These are phyloP conservation scores for Thermothielavioides terrestris DNA, from an alignment of 495 filamentous ascomycete genomes.

Conservation along the genomic window DNA sequence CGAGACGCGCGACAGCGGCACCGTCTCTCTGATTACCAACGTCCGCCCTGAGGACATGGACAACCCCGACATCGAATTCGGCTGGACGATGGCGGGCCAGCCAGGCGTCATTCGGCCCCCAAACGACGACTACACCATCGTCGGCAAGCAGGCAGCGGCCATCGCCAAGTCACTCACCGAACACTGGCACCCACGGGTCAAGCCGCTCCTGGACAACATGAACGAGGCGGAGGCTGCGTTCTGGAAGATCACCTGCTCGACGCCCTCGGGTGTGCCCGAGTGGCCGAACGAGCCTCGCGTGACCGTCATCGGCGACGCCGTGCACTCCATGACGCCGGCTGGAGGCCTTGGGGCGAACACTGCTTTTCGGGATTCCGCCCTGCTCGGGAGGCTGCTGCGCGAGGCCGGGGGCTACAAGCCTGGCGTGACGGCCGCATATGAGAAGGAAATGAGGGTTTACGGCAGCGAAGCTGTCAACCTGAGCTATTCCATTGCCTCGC, in stretches of 20 bases:
- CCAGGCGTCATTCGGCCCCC: constrained; percentile 43
- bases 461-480: constrained; percentile 38
- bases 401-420: constrained; percentile 36
- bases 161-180: constrained; percentile 41
- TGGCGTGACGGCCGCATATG: constrained; percentile 42
- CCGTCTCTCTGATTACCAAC: constrained; percentile 46
- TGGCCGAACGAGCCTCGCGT: constrained; percentile 45
- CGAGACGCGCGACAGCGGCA: constrained; percentile 28
- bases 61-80: constrained; percentile 42
- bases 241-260: constrained; percentile 51
- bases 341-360: constrained; percentile 53
- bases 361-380: constrained; percentile 43
- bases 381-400: constrained; percentile 37
- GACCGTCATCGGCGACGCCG: constrained; percentile 54
- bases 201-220: constrained; percentile 46
- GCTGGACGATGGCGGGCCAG: constrained; percentile 47
- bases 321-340: constrained; percentile 54
- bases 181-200: constrained; percentile 42
- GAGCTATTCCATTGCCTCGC: constrained; percentile 37
- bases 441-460: constrained; percentile 50
- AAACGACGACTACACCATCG: constrained; percentile 43
- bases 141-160: constrained; percentile 41
- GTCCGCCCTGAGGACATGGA: constrained; percentile 47
- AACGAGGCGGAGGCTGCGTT: constrained; percentile 42
- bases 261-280: constrained; percentile 40